Evolutionary conservation across 352 stramenopile genomes (phyloP).

Genomic region (Aphanomyces euteiches): DNA sequence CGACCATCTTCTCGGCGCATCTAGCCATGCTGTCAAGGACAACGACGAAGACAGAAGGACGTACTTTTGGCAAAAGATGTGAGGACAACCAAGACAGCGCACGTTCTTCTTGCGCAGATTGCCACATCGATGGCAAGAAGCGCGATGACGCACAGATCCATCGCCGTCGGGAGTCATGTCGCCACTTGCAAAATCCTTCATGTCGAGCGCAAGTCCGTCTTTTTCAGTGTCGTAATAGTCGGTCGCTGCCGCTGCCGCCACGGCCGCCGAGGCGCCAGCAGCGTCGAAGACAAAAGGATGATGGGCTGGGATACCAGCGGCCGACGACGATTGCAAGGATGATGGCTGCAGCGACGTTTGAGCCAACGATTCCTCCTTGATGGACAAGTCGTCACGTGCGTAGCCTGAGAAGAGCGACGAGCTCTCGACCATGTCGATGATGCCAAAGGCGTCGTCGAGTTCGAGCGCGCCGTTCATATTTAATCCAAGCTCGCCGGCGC

Average conservation of each 20-base stretch:
- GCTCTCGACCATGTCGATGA: constrained; percentile 32
- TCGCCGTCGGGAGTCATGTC: constrained; percentile 28
- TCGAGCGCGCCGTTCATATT: constrained; percentile 28
- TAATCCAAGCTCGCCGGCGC: constrained; percentile 17
- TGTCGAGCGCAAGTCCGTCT: background rate
- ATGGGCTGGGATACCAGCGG: background rate
- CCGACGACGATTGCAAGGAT: background rate
- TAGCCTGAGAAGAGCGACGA: constrained; percentile 30
- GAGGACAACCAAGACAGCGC: constrained; percentile 70
- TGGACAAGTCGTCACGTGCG: constrained; percentile 8
- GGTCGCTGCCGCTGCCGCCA: background rate
- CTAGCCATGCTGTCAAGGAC: constrained; percentile 19
- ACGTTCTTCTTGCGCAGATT: constrained; percentile 88
- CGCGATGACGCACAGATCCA: constrained; percentile 48
- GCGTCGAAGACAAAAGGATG: constrained; percentile 15
- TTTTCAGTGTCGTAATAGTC: background rate
- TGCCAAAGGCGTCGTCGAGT: constrained; percentile 30
- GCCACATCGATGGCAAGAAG: constrained; percentile 82
- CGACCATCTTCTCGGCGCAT: constrained; percentile 83
- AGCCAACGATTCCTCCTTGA: background rate
- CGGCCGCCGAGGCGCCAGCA: background rate
- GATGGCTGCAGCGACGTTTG: background rate
- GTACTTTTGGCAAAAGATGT: constrained; percentile 86
- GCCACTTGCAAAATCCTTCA: constrained; percentile 20
- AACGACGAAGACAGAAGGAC: background rate